phyloP scores from a whole-genome alignment of 2,329 filamentous ascomycete species.

The Aspergillus unguis region DNA sequence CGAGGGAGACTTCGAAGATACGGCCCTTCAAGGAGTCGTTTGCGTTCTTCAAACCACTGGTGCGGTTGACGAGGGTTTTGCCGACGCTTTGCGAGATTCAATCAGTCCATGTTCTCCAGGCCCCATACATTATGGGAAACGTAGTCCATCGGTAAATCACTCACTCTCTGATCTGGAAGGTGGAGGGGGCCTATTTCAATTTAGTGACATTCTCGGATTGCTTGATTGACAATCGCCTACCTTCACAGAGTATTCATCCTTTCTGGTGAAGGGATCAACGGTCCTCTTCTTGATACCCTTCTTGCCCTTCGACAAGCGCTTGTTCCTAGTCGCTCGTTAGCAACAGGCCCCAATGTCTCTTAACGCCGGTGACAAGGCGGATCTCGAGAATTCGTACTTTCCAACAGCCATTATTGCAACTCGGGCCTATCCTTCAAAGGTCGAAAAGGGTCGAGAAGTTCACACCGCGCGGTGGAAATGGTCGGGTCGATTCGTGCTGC shows the following conservation, averaged over 20 bases:
- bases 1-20: constrained; percentile 97
- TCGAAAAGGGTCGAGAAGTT: constrained; percentile 43
- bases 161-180: constrained; percentile 96
- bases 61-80: constrained; percentile 99
- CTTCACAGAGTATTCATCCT: constrained; percentile 99
- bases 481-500: constrained; percentile 36
- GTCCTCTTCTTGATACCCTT: constrained; percentile 99
- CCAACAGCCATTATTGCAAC: constrained; percentile 78
- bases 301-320: constrained; percentile 99
- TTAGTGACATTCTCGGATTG: constrained; percentile 17
- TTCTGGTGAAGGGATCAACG: constrained; percentile 93
- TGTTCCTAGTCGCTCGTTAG: constrained; percentile 66
- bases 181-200: constrained; percentile 71
- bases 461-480: constrained; percentile 38
- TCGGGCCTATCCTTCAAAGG: constrained; percentile 43
- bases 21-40: constrained; percentile 98
- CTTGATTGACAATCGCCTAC: constrained; percentile 45
- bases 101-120: constrained; percentile 16
- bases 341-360: constrained; percentile 1
- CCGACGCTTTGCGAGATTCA: constrained; percentile 68
- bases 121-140: constrained; percentile 5
- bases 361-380: not conserved
- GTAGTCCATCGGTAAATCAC: constrained; percentile 33
- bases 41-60: constrained; percentile 99
- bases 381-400: constrained; percentile 56